Evolutionary conservation across 768 basidiomycete species (phyloP), one percentile per base, ranked within the genome.

Genomic region (Boletus sp.): DNA sequence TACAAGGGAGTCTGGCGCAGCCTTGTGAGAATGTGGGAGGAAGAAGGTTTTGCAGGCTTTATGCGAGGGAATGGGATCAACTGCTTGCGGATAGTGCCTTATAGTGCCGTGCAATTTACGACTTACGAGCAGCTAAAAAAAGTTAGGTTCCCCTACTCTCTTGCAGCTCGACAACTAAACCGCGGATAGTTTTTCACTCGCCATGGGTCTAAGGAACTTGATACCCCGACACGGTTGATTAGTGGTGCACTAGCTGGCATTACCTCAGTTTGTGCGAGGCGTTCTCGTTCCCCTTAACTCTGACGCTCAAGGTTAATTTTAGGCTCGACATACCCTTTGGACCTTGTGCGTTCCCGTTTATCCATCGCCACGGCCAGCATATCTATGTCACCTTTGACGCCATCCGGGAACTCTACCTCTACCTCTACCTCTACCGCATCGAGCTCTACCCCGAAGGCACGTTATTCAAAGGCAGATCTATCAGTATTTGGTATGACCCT

Each of bases 51-150:
- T 73, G 83, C 74, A 70, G 96, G 95, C 12, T 94, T 85, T 72
- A 94, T 98, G 94, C 80, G 92, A 62, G 96, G 96, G 4, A 98
- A 98, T 66, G 84, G 87, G 40, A 89, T 95, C 69, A 95, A 94
- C 74, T 93, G 92, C 73, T 64, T 94, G 64, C 81, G 96, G 55
- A 98, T 98, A 64, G 86, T 97, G 62, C 96, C 96, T 12, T 98
- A 98, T 46, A 89, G 89, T 66, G 86, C 89, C 46, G 90, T 92
- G 18, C 90, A 92, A 64, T 92, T 92, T 70, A 88, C 87, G 4
- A 87, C 90, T 3, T 97, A 97, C 62, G 94, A 96, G 69, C 89
- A 90, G 56, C 74, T 96, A 45, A 97, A 97, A 73, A 92, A 88
- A 78, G 91, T 88, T 54, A 60, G 15, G 15, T 44, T 39, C 36